Percentiles rank a stretch among this genome's conserved stretches.
Conservation (phyloP, 2,329 filamentous ascomycete species). For the Phialophora tarda region DNA sequence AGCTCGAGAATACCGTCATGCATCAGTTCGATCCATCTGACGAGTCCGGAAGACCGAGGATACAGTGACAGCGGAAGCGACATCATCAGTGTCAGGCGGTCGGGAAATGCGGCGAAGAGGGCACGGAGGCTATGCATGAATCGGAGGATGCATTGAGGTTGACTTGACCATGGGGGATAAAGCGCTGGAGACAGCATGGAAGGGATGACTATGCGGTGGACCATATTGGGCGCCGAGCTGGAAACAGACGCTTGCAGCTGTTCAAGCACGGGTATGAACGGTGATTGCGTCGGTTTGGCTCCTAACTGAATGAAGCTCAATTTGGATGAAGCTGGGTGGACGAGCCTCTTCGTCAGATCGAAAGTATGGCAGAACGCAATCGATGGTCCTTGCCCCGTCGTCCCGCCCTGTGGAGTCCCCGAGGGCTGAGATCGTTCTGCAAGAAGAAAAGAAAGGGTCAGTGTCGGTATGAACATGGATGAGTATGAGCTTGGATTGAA, state of each 20-base stretch:
- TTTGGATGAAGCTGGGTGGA: constrained; percentile 59
- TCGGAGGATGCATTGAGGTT: constrained; percentile 74
- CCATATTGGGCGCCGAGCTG: constrained; percentile 61
- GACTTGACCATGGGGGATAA: constrained; percentile 72
- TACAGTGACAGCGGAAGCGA: constrained; percentile 82
- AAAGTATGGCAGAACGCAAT: constrained; percentile 73
- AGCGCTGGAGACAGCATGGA: constrained; percentile 83
- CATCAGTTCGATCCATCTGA: constrained; percentile 84
- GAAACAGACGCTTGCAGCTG: constrained; percentile 61
- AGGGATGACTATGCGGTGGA: constrained; percentile 83
- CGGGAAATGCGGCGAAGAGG: constrained; percentile 71
- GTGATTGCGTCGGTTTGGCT: constrained; percentile 51
- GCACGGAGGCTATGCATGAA: constrained; percentile 81
- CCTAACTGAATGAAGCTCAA: constrained; percentile 59
- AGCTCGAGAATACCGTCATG: constrained; percentile 87
- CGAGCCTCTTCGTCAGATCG: constrained; percentile 70
- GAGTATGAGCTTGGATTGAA: constrained; percentile 19
- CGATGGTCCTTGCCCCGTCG: constrained; percentile 23
- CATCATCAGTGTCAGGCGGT: constrained; percentile 71
- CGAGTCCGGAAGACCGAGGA: constrained; percentile 74
- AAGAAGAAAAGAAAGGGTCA: constrained; percentile 24
- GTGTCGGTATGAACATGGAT: constrained; percentile 15
- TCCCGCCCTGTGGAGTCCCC: constrained; percentile 51
- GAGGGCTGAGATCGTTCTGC: constrained; percentile 41
- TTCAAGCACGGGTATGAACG: constrained; percentile 69